phyloP scores from a whole-genome alignment of 2,329 filamentous ascomycete species.

The Fusarium sp. region DNA sequence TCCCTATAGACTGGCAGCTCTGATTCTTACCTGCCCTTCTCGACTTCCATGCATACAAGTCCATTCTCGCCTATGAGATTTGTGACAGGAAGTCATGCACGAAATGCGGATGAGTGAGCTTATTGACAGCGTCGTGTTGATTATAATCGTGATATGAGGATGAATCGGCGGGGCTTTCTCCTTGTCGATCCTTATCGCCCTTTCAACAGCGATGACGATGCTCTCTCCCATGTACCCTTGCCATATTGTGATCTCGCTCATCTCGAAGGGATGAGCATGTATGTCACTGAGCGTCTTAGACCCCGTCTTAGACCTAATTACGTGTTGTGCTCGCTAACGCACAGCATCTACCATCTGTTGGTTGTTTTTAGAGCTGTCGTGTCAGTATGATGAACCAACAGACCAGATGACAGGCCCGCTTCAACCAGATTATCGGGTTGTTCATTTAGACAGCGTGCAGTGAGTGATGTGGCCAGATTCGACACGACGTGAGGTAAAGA shows the following conservation, averaged over 20 bases:
- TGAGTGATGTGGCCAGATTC: background rate
- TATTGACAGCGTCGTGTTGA: background rate
- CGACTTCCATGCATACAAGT: constrained; percentile 16
- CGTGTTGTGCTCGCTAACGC: constrained; percentile 17
- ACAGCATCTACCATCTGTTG: constrained; percentile 5
- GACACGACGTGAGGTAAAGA: background rate
- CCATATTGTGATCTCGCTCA: constrained; percentile 6
- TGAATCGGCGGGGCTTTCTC: constrained; percentile 5
- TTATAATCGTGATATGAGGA: constrained; percentile 18
- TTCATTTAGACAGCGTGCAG: background rate
- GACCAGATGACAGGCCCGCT: constrained; percentile 11
- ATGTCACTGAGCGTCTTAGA: constrained; percentile 12
- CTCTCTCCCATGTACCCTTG: constrained; percentile 4
- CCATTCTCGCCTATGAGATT: constrained; percentile 9
- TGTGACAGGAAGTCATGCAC: background rate
- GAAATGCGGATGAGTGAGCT: constrained; percentile 2
- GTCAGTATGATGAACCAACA: background rate
- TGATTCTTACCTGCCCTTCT: constrained; percentile 32
- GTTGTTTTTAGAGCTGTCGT: constrained; percentile 3
- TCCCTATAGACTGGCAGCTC: constrained; percentile 16
- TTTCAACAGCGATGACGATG: constrained; percentile 23
- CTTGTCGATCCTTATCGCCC: constrained; percentile 41
- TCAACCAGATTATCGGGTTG: constrained; percentile 8
- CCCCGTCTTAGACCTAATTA: constrained; percentile 4
- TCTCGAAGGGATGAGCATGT: constrained; percentile 16